Percentiles rank a stretch among this genome's conserved stretches.
These are phyloP conservation scores for Fragilaria radians DNA, from an alignment of 108 stramenopile species.

Conservation along the genomic window DNA sequence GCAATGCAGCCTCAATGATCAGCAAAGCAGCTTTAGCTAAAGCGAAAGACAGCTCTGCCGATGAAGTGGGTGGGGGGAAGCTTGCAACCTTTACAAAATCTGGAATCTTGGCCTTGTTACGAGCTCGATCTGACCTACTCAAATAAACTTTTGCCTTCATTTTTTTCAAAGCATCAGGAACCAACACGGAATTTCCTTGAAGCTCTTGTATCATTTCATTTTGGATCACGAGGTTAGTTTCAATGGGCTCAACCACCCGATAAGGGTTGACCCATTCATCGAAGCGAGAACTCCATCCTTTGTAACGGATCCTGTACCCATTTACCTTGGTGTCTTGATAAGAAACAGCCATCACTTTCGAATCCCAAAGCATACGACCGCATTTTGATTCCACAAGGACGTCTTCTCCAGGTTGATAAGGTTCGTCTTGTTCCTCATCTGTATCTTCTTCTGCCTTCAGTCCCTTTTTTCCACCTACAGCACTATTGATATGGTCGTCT, in stretches of 20 bases:
- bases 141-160: constrained; percentile 49
- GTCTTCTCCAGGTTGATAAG: constrained; percentile 53
- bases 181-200: constrained; percentile 8
- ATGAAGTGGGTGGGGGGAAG: constrained; percentile 24
- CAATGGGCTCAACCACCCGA: constrained; percentile 64
- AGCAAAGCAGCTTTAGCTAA: constrained; percentile 66
- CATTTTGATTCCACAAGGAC: constrained; percentile 68
- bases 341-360: constrained; percentile 45
- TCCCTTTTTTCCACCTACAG: background rate
- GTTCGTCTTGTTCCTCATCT: constrained; percentile 3
- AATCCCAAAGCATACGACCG: constrained; percentile 63
- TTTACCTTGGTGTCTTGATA: constrained; percentile 29
- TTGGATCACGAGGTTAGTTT: constrained; percentile 41
- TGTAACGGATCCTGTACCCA: constrained; percentile 69
- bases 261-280: constrained; percentile 72
- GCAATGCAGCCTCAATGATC: constrained; percentile 77
- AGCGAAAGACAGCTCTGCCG: constrained; percentile 48
- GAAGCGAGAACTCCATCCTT: constrained; percentile 75
- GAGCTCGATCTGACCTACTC: constrained; percentile 43
- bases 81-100: constrained; percentile 44
- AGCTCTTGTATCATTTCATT: constrained; percentile 49
- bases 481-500: background rate
- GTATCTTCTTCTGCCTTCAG: constrained; percentile 2
- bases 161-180: constrained; percentile 38
- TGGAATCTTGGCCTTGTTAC: constrained; percentile 35